These are phyloP conservation scores for Trichoderma asperelloides DNA, from an alignment of 495 filamentous ascomycete genomes.

Conservation along the genomic window DNA sequence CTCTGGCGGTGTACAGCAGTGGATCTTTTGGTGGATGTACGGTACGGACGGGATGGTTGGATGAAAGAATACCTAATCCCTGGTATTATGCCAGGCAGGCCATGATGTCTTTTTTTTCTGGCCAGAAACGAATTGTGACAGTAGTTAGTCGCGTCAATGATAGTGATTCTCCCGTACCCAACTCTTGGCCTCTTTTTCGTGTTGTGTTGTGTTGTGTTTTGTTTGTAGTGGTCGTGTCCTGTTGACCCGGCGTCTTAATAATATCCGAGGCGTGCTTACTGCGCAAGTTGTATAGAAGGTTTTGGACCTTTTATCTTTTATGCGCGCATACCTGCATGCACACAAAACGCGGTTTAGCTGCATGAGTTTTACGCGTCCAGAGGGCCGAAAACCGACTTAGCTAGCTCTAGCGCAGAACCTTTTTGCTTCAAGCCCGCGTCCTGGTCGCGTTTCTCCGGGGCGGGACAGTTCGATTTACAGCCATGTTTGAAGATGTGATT, in stretches of 20 bases:
- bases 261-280: not conserved
- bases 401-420: not conserved
- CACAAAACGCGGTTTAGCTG: not conserved
- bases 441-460: not conserved
- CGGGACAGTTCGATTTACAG: not conserved
- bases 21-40: not conserved
- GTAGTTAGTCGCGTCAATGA: constrained; percentile 7
- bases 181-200: not conserved
- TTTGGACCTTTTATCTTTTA: too few relatives aligned
- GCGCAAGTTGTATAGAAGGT: not conserved
- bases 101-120: not conserved
- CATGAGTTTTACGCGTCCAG: not conserved
- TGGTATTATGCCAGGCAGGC: not conserved
- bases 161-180: not conserved
- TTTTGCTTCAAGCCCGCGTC: not conserved
- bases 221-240: not conserved
- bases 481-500: not conserved
- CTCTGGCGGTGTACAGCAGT: not conserved
- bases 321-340: not conserved
- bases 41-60: not conserved
- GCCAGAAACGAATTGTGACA: not conserved
- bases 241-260: not conserved
- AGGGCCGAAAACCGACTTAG: not conserved
- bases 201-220: not conserved
- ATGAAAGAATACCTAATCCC: not conserved